phyloP scores from a whole-genome alignment of 2,329 filamentous ascomycete species.

The Penicillium sp. region DNA sequence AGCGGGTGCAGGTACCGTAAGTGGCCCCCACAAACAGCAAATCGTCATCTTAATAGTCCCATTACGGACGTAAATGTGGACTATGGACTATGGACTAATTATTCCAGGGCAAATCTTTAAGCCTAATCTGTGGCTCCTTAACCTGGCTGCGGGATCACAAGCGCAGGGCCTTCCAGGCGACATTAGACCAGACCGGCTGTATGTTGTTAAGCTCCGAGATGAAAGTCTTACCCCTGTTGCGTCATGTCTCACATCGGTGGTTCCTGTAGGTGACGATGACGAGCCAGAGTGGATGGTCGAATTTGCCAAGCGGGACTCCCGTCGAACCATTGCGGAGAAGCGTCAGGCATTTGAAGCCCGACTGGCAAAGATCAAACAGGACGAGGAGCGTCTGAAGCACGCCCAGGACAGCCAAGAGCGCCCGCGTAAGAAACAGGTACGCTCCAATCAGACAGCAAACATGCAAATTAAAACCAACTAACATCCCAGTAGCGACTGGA shows the following conservation, averaged over 20 bases:
- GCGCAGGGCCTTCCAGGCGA: conserved; percentile 60
- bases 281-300: conserved; percentile 87
- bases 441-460: conserved; percentile 6
- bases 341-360: conserved; percentile 76
- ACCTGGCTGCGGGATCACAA: conserved; percentile 92
- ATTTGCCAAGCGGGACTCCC: conserved; percentile 71
- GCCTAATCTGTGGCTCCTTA: conserved; percentile 83
- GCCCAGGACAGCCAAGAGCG: conserved; percentile 55
- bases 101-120: conserved; percentile 80
- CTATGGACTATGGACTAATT: neutral
- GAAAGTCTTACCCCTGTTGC: conserved; percentile 3
- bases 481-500: conserved; percentile 34
- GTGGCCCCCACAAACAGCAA: conserved; percentile 22
- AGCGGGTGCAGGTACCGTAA: conserved; percentile 45
- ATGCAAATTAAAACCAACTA: neutral
- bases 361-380: conserved; percentile 64
- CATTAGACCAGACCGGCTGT: conserved; percentile 52
- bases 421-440: conserved; percentile 51
- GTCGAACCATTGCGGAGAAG: conserved; percentile 66
- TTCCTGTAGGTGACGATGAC: conserved; percentile 60
- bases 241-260: neutral
- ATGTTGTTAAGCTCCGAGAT: conserved; percentile 21
- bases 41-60: conserved; percentile 1
- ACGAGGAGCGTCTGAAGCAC: conserved; percentile 64
- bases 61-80: too few species aligned